Conservation (phyloP, 1,284 basidiomycete species). For the Chalciporus piperatoides region DNA sequence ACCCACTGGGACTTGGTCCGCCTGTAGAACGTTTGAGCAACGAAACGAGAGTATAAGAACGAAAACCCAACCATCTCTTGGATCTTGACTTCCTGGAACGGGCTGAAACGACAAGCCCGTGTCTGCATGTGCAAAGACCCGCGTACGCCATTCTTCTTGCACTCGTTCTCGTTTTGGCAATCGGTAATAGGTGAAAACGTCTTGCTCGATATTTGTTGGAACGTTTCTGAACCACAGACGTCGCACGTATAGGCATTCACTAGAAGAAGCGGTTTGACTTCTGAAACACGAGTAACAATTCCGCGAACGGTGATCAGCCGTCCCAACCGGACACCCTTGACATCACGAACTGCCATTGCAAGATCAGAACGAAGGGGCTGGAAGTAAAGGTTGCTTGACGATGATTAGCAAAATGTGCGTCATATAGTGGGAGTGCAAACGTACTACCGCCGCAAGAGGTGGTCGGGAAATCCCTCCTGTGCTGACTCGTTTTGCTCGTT, state of each 20-base stretch:
- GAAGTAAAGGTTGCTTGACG: slow-evolving; percentile 86
- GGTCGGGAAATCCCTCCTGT: slow-evolving; percentile 80
- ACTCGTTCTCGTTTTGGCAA: slow-evolving; percentile 81
- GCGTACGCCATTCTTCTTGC: slow-evolving; percentile 82
- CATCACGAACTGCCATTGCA: slow-evolving; percentile 87
- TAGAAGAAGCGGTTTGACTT: slow-evolving; percentile 96
- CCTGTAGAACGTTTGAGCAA: slow-evolving; percentile 44
- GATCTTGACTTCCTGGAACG: slow-evolving; percentile 98
- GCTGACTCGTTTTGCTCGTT: slow-evolving; percentile 74
- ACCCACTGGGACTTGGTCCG: slow-evolving; percentile 98
- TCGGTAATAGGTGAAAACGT: slow-evolving; percentile 87
- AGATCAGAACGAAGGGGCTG: slow-evolving; percentile 72
- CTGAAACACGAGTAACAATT: slow-evolving; percentile 97
- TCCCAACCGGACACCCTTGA: slow-evolving; percentile 84
- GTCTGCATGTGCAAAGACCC: slow-evolving; percentile 99
- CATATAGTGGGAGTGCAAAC: slow-evolving; percentile 34
- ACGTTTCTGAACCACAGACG: slow-evolving; percentile 96
- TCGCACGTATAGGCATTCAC: slow-evolving; percentile 99
- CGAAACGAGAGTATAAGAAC: not conserved
- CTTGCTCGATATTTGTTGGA: slow-evolving; percentile 96
- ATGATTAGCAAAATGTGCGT: slow-evolving; percentile 18
- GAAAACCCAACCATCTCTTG: slow-evolving; percentile 85
- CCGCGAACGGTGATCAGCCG: slow-evolving; percentile 94
- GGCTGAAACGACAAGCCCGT: slow-evolving; percentile 93
- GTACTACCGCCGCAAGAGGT: slow-evolving; percentile 92